phyloP scores from a whole-genome alignment of 768 basidiomycete species.

The Lepiota brunneoincarnata region DNA sequence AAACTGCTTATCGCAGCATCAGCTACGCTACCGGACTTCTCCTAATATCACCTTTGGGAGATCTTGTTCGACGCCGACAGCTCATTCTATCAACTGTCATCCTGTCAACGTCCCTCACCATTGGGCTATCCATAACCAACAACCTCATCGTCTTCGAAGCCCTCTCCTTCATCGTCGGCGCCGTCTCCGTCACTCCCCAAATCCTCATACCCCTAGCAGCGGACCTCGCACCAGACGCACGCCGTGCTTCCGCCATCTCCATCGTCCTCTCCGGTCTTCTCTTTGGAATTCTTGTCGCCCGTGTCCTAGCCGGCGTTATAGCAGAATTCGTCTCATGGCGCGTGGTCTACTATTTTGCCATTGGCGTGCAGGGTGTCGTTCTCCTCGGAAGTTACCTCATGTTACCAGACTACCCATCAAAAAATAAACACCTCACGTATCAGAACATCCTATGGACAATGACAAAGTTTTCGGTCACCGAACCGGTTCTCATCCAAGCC shows the following conservation, averaged over 20 bases:
- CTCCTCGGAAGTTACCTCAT: constrained; percentile 57
- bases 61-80: constrained; percentile 74
- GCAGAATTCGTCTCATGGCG: constrained; percentile 71
- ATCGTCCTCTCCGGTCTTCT: constrained; percentile 69
- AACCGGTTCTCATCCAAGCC: constrained; percentile 74
- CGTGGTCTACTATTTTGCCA: constrained; percentile 75
- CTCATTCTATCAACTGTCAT: constrained; percentile 60
- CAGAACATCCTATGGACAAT: constrained; percentile 69
- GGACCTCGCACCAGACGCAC: constrained; percentile 75
- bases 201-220: constrained; percentile 77
- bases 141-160: constrained; percentile 60
- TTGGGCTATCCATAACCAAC: constrained; percentile 67
- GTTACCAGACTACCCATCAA: constrained; percentile 84
- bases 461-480: constrained; percentile 72
- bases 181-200: constrained; percentile 70
- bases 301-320: constrained; percentile 74
- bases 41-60: constrained; percentile 79
- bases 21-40: constrained; percentile 75
- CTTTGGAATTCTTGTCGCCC: constrained; percentile 70
- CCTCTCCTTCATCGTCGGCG: constrained; percentile 70
- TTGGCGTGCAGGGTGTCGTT: constrained; percentile 65
- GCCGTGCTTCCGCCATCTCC: constrained; percentile 72
- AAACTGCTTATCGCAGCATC: constrained; percentile 3
- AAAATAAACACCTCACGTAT: constrained; percentile 65
- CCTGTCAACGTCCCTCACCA: constrained; percentile 54